Percentiles rank a stretch among this genome's conserved stretches.
Evolutionary conservation across 2,329 filamentous ascomycete genomes (phyloP).

Genomic region (Ophiocordyceps camponoti-rufipedis): DNA sequence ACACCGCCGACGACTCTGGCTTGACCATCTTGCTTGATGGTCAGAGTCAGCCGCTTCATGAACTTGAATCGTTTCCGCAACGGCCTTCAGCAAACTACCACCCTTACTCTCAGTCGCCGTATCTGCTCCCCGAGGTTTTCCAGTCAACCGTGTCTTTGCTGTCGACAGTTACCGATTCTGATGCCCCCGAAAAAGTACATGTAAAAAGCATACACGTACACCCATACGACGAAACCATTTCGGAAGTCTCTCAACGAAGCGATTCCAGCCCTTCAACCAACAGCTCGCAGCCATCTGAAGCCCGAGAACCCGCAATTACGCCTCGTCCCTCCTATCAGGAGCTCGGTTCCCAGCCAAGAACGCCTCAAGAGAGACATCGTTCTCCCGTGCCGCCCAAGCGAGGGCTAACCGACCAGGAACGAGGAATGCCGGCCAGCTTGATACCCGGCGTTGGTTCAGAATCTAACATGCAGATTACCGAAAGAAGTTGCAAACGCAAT

Average conservation of each 20-base stretch:
- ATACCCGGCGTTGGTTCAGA: neutral
- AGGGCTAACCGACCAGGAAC: neutral
- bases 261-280: too few relatives aligned
- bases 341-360: too few relatives aligned
- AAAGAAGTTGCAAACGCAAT: neutral
- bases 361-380: neutral
- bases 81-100: neutral
- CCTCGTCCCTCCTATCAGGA: too few relatives aligned
- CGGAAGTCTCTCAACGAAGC: too few relatives aligned
- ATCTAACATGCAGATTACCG: neutral
- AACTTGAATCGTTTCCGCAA: neutral
- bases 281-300: too few relatives aligned
- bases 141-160: neutral
- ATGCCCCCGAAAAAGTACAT: neutral
- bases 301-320: too few relatives aligned
- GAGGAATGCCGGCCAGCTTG: neutral
- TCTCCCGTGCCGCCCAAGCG: neutral
- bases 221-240: too few relatives aligned
- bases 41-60: neutral
- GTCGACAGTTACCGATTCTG: neutral
- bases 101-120: neutral
- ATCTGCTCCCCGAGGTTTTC: neutral
- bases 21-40: neutral
- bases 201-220: neutral
- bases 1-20: neutral